Evolutionary conservation across 352 stramenopile species (phyloP), one percentile per base, ranked within the genome.

Genomic region (Pythium graminicola): DNA sequence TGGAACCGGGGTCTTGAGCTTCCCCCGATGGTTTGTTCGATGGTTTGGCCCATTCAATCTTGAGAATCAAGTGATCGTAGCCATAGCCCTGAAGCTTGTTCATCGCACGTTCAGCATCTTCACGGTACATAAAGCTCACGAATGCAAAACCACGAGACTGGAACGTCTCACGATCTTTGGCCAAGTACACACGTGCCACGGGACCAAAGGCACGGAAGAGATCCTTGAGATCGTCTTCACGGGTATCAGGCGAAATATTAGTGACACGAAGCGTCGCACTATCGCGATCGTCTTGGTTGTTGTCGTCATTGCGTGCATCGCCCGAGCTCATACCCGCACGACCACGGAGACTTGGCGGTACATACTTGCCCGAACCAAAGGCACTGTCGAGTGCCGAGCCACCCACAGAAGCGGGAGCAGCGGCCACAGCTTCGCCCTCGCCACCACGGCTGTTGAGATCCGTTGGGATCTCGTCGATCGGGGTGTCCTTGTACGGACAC

Each of bases 51-150:
- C 96, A 99, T 79, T 99, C 97, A 51, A 99, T 81, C 84, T 99
- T 99, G 53, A 99, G 81, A 75, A 99, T 99, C 69, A 99, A 85
- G 78, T 99, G 96, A 74, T 99, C 96, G 70, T 99, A 99, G 45
- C 97, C 97, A 76, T 96, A 98, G 44, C 96, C 96, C 66, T 95
- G 81, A 43, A 99, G 76, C 64, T 97, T 97, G 57, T 98, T 82
- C 84, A 99, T 96, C 22, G 97, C 97, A 59, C 78, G 77, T 64
- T 97, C 87, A 1, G 97, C 97, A 73, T 99, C 95, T 52, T 97
- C 86, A 43, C 95, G 83, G 67, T 97, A 92, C 59, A 97, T 83
- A 65, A 98, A 99, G 62, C 87, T 98, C 28, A 99, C 95, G 61
- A 99, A 99, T 20, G 96, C 96, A 73, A 99, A 99, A 40, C 97